These are phyloP conservation scores for Trichosporon sp. DNA, from an alignment of 1,284 basidiomycete genomes.

Conservation along the genomic window DNA sequence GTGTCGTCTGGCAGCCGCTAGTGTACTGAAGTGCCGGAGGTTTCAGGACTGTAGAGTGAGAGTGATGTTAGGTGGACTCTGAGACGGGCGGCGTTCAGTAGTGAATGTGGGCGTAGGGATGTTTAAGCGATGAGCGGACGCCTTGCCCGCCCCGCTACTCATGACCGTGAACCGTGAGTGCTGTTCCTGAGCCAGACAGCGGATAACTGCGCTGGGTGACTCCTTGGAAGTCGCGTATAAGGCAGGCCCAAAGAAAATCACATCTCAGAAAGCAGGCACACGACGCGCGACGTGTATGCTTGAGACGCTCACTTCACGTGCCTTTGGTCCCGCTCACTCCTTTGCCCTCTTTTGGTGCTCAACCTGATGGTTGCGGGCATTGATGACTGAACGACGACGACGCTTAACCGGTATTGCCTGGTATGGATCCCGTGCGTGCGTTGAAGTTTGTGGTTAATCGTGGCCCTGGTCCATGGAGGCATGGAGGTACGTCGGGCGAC, in stretches of 20 bases:
- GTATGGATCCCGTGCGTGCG: background rate
- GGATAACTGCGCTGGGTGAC: background rate
- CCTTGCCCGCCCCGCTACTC: background rate
- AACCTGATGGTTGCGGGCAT: background rate
- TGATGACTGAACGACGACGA: background rate
- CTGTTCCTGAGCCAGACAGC: background rate
- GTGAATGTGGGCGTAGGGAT: background rate
- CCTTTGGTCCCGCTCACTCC: too few species aligned
- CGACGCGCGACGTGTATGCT: background rate
- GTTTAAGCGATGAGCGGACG: background rate
- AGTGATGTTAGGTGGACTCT: background rate
- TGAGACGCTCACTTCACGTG: background rate
- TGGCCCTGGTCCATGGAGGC: background rate
- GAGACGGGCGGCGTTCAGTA: background rate
- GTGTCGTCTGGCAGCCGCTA: background rate
- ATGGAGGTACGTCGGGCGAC: background rate
- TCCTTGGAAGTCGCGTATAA: too few species aligned
- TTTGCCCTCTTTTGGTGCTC: background rate
- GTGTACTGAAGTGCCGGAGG: background rate
- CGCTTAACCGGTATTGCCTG: background rate
- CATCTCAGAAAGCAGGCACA: background rate
- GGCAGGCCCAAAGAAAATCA: too few species aligned
- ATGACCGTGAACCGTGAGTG: background rate
- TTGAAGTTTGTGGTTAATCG: background rate
- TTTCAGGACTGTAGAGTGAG: background rate